Evolutionary conservation across 2,329 filamentous ascomycete genomes (phyloP).

Genomic region (Clonostachys byssicola): DNA sequence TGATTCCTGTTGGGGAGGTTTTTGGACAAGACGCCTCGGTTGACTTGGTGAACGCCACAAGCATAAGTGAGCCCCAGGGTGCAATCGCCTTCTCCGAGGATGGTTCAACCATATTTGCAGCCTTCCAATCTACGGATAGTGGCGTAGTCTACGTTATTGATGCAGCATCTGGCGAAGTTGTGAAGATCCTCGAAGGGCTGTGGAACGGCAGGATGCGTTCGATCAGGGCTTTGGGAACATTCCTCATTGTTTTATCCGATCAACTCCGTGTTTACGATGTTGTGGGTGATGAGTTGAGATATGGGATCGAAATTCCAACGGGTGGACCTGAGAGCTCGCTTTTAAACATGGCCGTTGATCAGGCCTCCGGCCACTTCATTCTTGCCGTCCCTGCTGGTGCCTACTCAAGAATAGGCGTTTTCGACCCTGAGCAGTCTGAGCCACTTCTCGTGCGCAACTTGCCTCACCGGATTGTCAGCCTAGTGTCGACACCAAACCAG

Average conservation of each 20-base stretch:
- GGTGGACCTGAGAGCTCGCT: conserved; percentile 34
- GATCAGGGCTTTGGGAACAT: conserved; percentile 68
- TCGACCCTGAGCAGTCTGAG: conserved; percentile 54
- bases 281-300: conserved; percentile 70
- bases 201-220: conserved; percentile 62
- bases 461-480: conserved; percentile 56
- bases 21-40: conserved; percentile 35
- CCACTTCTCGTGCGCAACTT: conserved; percentile 56
- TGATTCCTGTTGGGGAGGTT: conserved; percentile 47
- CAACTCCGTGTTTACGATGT: conserved; percentile 79
- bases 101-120: conserved; percentile 75
- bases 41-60: conserved; percentile 14
- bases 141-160: conserved; percentile 75
- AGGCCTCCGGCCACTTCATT: conserved; percentile 60
- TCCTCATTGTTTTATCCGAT: conserved; percentile 71
- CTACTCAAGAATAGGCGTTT: conserved; percentile 58
- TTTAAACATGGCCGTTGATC: conserved; percentile 69
- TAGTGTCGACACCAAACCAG: conserved; percentile 59
- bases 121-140: conserved; percentile 47
- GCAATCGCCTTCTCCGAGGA: conserved; percentile 78
- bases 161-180: conserved; percentile 61
- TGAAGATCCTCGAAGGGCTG: conserved; percentile 62
- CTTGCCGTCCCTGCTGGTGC: conserved; percentile 40
- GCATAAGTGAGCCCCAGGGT: conserved; percentile 43
- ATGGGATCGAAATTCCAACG: conserved; percentile 54